Evolutionary conservation across 805 yeast genomes (phyloP), one percentile per base, ranked within the genome.

Genomic region (Teunomyces aglyptinius): DNA sequence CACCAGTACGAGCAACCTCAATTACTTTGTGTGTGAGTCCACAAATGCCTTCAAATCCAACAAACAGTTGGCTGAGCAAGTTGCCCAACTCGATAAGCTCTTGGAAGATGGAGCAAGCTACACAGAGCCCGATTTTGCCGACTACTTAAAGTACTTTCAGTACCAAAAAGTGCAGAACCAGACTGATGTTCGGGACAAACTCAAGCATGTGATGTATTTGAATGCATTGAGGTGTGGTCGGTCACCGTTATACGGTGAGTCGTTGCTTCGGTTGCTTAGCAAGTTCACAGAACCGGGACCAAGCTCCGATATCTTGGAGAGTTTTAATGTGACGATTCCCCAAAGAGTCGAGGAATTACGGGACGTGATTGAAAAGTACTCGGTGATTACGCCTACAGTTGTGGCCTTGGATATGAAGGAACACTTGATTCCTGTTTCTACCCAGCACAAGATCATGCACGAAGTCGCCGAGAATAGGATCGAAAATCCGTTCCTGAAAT

Each of bases 371-470:
- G 89, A 87, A 36, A 82, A 85, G 50, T 94, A 76, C 65, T 88
- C 96, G 0, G 92, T 88, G 52, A 78, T 92, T 4, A 94, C 98
- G 0, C 99, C 99, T 0, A 73, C 83, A 3, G 96, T 81, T 3
- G 95, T 90, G 2, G 77, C 89, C 1, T 71, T 87, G 43, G 92
- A 90, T 60, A 75, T 85, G 77, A 75, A 80, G 41, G 80, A 82
- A 36, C 64, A 75, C 36, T 48, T 73, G 1, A 65, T 81, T n/a
- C 75, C 85, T 2, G 31, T 63, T 0, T 51, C 64, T 4, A 70
- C 73, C 16, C 76, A 55, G 59, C 57, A 47, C 48, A 64, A 34
- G 55, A 60, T 57, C 2, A 60, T 63, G 34, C 48, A 63, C 24
- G 67, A 60, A 43, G 61, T 76, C 38, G 57, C 57, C 41, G 40